Conservation (phyloP, 306 rosid genomes). For the Cucurbita maxima region DNA sequence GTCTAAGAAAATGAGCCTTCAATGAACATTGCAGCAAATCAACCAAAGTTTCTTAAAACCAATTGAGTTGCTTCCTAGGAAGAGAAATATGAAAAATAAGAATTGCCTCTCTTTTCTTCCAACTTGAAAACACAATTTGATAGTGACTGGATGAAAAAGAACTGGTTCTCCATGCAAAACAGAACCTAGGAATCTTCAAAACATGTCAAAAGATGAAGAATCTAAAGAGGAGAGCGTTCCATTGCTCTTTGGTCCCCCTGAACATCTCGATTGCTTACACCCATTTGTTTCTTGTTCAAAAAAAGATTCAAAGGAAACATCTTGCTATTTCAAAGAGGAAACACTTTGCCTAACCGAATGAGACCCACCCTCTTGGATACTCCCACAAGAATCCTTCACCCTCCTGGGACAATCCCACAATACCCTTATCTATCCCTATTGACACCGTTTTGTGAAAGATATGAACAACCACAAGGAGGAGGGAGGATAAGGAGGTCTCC, state of each 20-base stretch:
- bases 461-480: neutral
- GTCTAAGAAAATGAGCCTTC: too few species aligned
- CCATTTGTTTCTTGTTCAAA: too few species aligned
- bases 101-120: neutral
- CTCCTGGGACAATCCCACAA: neutral
- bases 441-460: neutral
- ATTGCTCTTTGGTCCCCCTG: too few species aligned
- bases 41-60: neutral
- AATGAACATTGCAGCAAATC: too few species aligned
- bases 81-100: neutral
- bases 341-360: neutral
- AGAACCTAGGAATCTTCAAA: too few species aligned
- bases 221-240: too few species aligned
- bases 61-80: neutral
- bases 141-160: neutral
- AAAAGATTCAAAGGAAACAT: too few species aligned
- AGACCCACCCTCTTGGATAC: neutral
- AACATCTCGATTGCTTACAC: too few species aligned
- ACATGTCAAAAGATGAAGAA: too few species aligned
- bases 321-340: too few species aligned
- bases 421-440: neutral
- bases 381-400: neutral
- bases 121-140: neutral
- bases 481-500: neutral
- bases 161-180: too few species aligned